These are phyloP conservation scores for Apostasia ramifera DNA, from an alignment of 106 monocot species.

Conservation along the genomic window DNA sequence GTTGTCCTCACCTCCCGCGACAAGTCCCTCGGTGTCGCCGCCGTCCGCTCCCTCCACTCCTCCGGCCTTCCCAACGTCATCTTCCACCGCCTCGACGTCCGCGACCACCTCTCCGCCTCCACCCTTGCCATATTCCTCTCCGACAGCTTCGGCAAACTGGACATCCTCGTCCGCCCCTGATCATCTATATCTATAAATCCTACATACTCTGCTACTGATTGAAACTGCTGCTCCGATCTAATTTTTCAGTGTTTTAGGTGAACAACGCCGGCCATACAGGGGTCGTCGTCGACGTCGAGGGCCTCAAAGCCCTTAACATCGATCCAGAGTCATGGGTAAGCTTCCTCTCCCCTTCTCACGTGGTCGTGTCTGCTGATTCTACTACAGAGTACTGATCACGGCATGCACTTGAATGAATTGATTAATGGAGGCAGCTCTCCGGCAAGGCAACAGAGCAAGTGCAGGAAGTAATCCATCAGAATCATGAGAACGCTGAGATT, in stretches of 20 bases:
- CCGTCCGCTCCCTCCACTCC: slow-evolving; percentile 27
- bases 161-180: slow-evolving; percentile 39
- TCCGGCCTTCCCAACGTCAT: slow-evolving; percentile 26
- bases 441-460: slow-evolving; percentile 41
- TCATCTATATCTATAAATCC: too few relatives aligned
- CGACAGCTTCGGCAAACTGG: slow-evolving; percentile 42
- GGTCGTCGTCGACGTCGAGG: slow-evolving; percentile 26
- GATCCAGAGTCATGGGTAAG: slow-evolving; percentile 40
- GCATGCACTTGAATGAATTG: background rate
- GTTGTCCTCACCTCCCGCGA: slow-evolving; percentile 60
- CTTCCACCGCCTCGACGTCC: slow-evolving; percentile 48
- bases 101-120: slow-evolving; percentile 19
- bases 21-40: slow-evolving; percentile 25
- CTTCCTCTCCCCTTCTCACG: background rate
- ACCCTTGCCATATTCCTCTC: slow-evolving; percentile 29
- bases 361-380: background rate
- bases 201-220: background rate
- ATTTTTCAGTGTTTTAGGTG: slow-evolving; percentile 17
- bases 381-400: background rate
- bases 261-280: slow-evolving; percentile 55
- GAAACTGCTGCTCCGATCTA: background rate
- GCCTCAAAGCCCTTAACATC: slow-evolving; percentile 44
- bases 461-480: slow-evolving; percentile 20
- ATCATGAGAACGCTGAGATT: too few relatives aligned
- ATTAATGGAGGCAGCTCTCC: slow-evolving; percentile 22